Evolutionary conservation across 148 eudicot genomes (phyloP), one percentile per base, ranked within the genome.

Genomic region (Persicaria tinctoria): DNA sequence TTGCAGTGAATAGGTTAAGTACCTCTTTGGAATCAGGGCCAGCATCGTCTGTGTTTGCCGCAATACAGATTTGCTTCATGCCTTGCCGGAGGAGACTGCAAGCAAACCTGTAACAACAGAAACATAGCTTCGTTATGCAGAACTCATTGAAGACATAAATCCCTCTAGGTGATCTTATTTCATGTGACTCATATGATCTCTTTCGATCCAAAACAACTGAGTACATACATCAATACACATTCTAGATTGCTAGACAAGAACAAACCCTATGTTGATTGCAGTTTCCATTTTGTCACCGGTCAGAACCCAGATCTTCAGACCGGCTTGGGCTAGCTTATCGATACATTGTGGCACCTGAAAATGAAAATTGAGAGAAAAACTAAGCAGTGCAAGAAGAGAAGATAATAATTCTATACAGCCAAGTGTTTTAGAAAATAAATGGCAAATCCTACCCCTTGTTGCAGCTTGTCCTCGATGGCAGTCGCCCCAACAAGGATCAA

Each of bases 221-320:
- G 41, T 32, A 32, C 41, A 32, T 32, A 3, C 41, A 32, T 32
- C 41, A 32, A 32, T 3, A 54, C 57, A 54, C n/a, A 54, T 53
- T 46, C 72, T 62, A 27, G 74, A 51, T 27, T 9, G 17, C 7
- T n/a, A 27, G 14, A 70, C 49, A 57, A 54, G 75, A 73, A 84
- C 90, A 73, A 38, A 94, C 98, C 98, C 98, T 76, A 94, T 94
- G 80, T 94, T 94, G 48, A 94, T 92, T 60, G 99, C 99, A 72
- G 99, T 95, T 88, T 95, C 99, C 97, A 95, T 90, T 84, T 95
- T 95, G 82, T 95, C 99, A 47, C 99, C 99, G 7, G 99, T 95
- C 69, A 95, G 89, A 83, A 95, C 99, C 99, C 99, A 95, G 57
- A 95, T 79, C 86, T 95, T 95, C 70, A 95, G 90, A 81, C 99